Evolutionary conservation across 345 rosid genomes (phyloP).

Genomic region (Excoecaria agallocha): DNA sequence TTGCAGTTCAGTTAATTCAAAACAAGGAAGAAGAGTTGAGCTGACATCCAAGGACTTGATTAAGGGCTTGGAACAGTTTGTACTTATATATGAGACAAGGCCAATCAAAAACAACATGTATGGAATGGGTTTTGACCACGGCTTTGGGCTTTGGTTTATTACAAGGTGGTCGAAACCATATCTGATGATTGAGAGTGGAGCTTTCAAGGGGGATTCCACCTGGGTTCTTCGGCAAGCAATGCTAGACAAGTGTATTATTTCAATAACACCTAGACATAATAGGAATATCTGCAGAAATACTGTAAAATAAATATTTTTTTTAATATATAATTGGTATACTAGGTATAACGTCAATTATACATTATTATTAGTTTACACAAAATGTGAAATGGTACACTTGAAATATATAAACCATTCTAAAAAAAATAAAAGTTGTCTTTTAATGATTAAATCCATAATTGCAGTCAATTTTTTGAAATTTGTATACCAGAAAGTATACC

Average conservation of each 20-base stretch:
- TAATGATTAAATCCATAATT: too few relatives aligned
- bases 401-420: too few relatives aligned
- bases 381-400: too few relatives aligned
- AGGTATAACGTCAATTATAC: too few relatives aligned
- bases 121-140: constrained; percentile 99
- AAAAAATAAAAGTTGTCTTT: too few relatives aligned
- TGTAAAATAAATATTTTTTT: too few relatives aligned
- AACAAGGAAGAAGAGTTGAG: constrained; percentile 87
- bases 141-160: constrained; percentile 99
- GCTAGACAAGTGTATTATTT: constrained; percentile 78
- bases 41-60: constrained; percentile 93
- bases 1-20: constrained; percentile 79
- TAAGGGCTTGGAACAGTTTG: constrained; percentile 89
- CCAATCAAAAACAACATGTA: constrained; percentile 90
- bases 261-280: constrained; percentile 91
- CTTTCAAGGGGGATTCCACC: constrained; percentile 97
- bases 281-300: too few relatives aligned
- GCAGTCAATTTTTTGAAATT: too few relatives aligned
- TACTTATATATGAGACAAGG: constrained; percentile 85
- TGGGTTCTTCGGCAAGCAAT: constrained; percentile 99
- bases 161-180: constrained; percentile 91
- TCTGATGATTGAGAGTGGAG: constrained; percentile 97
- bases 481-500: too few relatives aligned
- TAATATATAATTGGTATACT: too few relatives aligned
- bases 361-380: too few relatives aligned